phyloP scores from a whole-genome alignment of 2,329 filamentous ascomycete genomes.

The Ophiostoma tasmaniense region DNA sequence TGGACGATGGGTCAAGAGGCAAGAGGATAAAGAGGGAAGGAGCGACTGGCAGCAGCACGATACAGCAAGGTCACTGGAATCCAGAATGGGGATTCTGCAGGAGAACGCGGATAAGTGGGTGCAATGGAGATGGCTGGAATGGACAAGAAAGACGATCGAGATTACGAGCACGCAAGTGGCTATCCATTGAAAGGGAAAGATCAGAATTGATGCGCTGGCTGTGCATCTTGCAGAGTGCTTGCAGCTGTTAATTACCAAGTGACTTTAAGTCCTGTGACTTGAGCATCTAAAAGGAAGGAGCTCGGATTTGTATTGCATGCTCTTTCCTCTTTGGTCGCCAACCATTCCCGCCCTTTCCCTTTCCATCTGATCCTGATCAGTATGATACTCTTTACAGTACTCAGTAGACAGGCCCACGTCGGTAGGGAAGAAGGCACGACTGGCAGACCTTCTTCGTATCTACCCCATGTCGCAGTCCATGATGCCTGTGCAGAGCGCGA shows the following conservation, averaged over 20 bases:
- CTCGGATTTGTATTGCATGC: neutral
- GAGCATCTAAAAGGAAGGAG: neutral
- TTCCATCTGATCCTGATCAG: neutral
- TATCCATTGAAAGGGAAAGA: neutral
- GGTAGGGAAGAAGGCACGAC: neutral
- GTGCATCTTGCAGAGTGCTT: neutral
- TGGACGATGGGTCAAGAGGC: neutral
- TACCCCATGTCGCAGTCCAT: neutral
- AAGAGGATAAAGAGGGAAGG: neutral
- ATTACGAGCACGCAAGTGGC: neutral
- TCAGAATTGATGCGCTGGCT: neutral
- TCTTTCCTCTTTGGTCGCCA: neutral
- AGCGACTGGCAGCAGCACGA: neutral
- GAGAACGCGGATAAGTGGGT: neutral
- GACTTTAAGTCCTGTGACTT: no score
- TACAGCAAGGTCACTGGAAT: constrained; percentile 7
- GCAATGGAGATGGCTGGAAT: neutral
- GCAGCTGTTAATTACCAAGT: neutral
- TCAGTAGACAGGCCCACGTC: no score
- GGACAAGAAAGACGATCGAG: neutral
- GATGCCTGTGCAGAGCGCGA: neutral
- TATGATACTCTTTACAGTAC: no score
- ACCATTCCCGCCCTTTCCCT: neutral
- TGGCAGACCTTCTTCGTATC: neutral
- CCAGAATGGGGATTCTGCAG: neutral